Evolutionary conservation across 2,329 filamentous ascomycete genomes (phyloP).

Genomic region (Colletotrichum sp.): DNA sequence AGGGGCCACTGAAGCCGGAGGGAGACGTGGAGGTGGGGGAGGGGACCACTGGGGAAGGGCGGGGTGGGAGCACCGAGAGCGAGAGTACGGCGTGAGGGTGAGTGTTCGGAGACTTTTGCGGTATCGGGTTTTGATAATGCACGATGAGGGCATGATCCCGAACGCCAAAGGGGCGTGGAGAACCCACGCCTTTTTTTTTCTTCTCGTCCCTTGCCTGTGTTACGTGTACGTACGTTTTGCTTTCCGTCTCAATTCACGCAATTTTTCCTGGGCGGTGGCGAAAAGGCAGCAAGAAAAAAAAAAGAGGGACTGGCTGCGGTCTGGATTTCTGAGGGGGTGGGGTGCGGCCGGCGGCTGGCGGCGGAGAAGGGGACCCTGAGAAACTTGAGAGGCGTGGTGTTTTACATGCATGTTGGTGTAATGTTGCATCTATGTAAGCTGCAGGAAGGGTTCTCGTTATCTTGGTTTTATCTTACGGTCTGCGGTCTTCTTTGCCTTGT

Average conservation of each 20-base stretch:
- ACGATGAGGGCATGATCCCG: constrained; percentile 3
- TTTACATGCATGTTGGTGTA: not conserved
- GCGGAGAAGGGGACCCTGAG: not conserved
- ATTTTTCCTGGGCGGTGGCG: not conserved
- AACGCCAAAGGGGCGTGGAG: not conserved
- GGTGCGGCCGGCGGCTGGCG: not conserved
- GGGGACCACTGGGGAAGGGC: not conserved
- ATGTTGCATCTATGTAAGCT: not conserved
- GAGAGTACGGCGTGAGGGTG: not conserved
- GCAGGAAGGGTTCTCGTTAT: not conserved
- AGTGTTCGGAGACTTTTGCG: not conserved
- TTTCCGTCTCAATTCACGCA: not conserved
- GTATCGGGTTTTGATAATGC: constrained; percentile 1
- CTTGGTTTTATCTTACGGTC: not conserved
- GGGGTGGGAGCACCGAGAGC: not conserved
- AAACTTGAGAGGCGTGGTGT: not conserved
- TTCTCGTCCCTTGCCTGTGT: not conserved
- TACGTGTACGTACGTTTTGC: not conserved
- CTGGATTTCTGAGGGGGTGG: not conserved
- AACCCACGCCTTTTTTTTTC: not conserved
- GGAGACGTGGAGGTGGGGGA: not conserved
- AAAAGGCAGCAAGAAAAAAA: not conserved
- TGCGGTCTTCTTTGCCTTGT: not conserved
- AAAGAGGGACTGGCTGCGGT: not conserved
- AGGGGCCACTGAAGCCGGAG: not conserved